Conservation (phyloP, 2,329 filamentous ascomycete species). For the Hypoxylon sp. region DNA sequence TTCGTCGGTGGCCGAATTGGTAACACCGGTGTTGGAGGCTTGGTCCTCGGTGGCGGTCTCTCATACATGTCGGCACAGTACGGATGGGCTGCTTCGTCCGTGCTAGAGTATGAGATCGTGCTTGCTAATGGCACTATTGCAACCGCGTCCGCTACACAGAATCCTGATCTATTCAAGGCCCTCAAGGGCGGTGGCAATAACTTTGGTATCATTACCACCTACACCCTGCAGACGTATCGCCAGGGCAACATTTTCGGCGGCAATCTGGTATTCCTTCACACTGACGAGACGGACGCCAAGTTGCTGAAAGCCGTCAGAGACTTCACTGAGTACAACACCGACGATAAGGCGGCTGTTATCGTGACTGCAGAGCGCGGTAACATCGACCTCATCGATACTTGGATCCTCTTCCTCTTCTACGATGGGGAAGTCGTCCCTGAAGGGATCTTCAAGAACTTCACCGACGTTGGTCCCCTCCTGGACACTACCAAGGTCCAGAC, state of each 20-base stretch:
- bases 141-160: conserved; percentile 59
- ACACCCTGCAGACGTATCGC: conserved; percentile 60
- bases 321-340: conserved; percentile 70
- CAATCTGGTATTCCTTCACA: conserved; percentile 57
- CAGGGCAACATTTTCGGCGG: conserved; percentile 62
- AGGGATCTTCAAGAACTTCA: conserved; percentile 71
- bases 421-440: conserved; percentile 68
- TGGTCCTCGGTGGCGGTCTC: conserved; percentile 68
- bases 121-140: conserved; percentile 65
- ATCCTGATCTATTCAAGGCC: conserved; percentile 67
- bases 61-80: conserved; percentile 67
- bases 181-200: conserved; percentile 71
- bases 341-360: conserved; percentile 73
- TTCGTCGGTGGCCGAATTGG: conserved; percentile 63
- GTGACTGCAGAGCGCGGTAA: conserved; percentile 66
- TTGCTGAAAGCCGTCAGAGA: conserved; percentile 66
- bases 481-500: conserved; percentile 64
- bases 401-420: conserved; percentile 75
- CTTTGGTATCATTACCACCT: conserved; percentile 66
- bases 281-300: conserved; percentile 50
- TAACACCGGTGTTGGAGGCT: conserved; percentile 62
- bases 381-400: conserved; percentile 64
- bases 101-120: conserved; percentile 67
- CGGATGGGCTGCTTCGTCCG: conserved; percentile 67
- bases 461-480: conserved; percentile 60